Evolutionary conservation across 1,284 basidiomycete species (phyloP).

Genomic region (Malassezia restricta): DNA sequence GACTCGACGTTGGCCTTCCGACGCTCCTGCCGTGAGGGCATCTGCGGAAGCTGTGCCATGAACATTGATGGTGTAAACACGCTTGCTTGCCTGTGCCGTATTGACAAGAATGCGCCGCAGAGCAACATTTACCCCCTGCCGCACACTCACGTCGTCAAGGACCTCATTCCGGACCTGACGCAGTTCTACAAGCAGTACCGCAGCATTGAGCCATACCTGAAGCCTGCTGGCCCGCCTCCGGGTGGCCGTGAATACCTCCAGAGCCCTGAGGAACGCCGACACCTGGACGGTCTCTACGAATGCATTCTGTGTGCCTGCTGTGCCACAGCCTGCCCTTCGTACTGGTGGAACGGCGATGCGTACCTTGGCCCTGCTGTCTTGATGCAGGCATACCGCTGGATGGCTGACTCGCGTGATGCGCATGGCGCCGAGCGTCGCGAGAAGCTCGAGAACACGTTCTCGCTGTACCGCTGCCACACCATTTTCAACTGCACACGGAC

Average conservation of each 20-base stretch:
- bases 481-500: constrained; percentile 94
- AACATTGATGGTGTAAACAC: constrained; percentile 94
- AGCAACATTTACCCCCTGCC: constrained; percentile 95
- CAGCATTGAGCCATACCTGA: constrained; percentile 62
- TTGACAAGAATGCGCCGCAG: constrained; percentile 61
- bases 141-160: constrained; percentile 99
- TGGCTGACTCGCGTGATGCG: constrained; percentile 85
- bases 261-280: constrained; percentile 78
- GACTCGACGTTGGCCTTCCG: constrained; percentile 95
- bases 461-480: constrained; percentile 64
- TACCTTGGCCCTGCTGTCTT: constrained; percentile 93
- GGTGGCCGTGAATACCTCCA: constrained; percentile 66
- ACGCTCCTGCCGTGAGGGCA: constrained; percentile 90
- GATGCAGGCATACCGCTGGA: constrained; percentile 77
- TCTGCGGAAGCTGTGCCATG: constrained; percentile 97
- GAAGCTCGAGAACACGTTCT: constrained; percentile 85
- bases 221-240: constrained; percentile 36
- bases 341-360: constrained; percentile 99
- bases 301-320: constrained; percentile 54
- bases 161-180: constrained; percentile 76
- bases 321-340: constrained; percentile 76
- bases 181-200: constrained; percentile 99
- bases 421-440: constrained; percentile 73
- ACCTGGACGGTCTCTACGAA: constrained; percentile 95
- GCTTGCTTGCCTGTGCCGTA: constrained; percentile 89